phyloP scores from a whole-genome alignment of 2,329 filamentous ascomycete genomes.

The Arthrobotrys sphaeroides region DNA sequence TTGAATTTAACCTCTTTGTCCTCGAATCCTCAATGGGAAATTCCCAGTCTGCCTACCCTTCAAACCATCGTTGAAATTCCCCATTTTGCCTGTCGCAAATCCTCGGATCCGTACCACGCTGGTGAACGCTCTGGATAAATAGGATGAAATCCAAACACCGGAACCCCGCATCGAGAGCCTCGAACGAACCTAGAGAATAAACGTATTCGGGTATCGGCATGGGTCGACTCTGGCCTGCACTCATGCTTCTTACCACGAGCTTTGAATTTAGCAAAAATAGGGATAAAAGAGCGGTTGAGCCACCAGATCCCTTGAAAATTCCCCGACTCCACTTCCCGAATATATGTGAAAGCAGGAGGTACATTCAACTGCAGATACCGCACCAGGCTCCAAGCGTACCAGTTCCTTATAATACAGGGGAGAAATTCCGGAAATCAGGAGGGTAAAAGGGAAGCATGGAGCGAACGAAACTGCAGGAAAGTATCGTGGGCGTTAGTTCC shows the following conservation, averaged over 20 bases:
- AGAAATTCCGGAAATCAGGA: constrained; percentile 30
- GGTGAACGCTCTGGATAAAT: constrained; percentile 37
- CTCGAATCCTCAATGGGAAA: constrained; percentile 13
- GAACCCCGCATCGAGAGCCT: constrained; percentile 41
- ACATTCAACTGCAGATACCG: neutral
- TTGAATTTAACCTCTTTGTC: constrained; percentile 39
- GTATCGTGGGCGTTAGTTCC: constrained; percentile 32
- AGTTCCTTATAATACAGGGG: constrained; percentile 18
- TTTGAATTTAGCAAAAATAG: constrained; percentile 53
- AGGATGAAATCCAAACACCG: constrained; percentile 22
- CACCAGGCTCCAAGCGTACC: neutral
- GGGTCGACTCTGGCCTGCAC: neutral
- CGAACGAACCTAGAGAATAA: constrained; percentile 20
- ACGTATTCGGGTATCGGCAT: constrained; percentile 48
- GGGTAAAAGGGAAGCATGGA: constrained; percentile 45
- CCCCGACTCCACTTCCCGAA: constrained; percentile 54
- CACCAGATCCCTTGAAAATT: constrained; percentile 45
- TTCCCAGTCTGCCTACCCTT: constrained; percentile 8
- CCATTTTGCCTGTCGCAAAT: constrained; percentile 47
- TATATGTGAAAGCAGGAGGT: constrained; percentile 16
- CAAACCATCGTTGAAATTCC: neutral
- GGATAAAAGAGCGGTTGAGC: constrained; percentile 29
- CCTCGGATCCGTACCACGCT: constrained; percentile 14
- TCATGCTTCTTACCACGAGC: constrained; percentile 15
- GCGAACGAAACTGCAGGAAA: constrained; percentile 19